Evolutionary conservation across 805 yeast genomes (phyloP), one percentile per base, ranked within the genome.

Genomic region (Candida ovalis): DNA sequence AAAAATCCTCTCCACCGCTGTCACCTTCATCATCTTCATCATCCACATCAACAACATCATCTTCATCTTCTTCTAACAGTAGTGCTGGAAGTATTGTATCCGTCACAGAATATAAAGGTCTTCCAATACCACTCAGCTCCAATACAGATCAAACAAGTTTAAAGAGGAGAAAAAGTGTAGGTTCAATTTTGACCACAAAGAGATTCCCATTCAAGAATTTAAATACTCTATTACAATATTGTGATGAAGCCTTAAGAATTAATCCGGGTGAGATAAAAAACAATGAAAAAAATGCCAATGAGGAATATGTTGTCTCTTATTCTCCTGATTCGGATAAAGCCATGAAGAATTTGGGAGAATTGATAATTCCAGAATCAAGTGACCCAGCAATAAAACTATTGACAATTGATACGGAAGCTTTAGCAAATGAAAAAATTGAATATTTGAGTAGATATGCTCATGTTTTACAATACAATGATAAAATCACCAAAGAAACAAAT

Each of bases 401-500:
- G 22, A 76, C 84, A 1, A 79, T 74, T 17, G 96, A 90, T 58
- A 86, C 96, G 0, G 78, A 81, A 51, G 61, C 61, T 0, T 58
- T 85, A 22, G 81, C 84, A 0, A 73, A 73, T 43, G 79, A 77
- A 17, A 91, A 91, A 63, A 74, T 88, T 2, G 88, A 84, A 45
- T 75, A 87, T 0, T 75, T 89, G 18, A 71, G 80, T 17, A 72
- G 97, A 58, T 72, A 87, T 46, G 83, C 88, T 13, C 86, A 90
- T 51, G 79, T 88, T 2, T 71, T 88, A 50, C 80, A 84, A 47
- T 89, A 85, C 62, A 82, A 87, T 19, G 85, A 85, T 53, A 84
- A 81, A 57, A 81, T 90, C 43, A 86, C 88, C 45, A 78, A 76
- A 45, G 96, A 91, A 64, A 86, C 89, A 3, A 94, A 89, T 60